These are phyloP conservation scores for Combretum micranthum DNA, from an alignment of 345 rosid species.

Conservation along the genomic window DNA sequence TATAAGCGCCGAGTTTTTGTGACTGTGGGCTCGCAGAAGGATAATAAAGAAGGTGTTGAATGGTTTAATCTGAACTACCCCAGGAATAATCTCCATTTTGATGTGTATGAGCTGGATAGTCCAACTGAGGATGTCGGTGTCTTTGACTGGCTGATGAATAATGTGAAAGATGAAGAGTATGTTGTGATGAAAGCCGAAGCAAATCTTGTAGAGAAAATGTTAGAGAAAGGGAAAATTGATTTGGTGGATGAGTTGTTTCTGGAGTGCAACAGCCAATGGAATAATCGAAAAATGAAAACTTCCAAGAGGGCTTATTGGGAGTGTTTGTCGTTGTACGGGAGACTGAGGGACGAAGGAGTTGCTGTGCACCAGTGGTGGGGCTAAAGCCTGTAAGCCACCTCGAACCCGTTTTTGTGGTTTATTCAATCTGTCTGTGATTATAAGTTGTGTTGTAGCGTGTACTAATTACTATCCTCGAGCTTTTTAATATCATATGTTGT, in stretches of 20 bases:
- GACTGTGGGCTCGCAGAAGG: constrained; percentile 15
- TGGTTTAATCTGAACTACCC: constrained; percentile 38
- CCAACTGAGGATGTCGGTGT: constrained; percentile 13
- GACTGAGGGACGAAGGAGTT: constrained; percentile 31
- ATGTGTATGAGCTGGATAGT: constrained; percentile 14
- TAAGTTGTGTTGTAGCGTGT: too few relatives aligned
- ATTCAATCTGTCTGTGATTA: too few relatives aligned
- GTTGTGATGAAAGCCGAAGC: constrained; percentile 46
- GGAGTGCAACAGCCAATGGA: constrained; percentile 33
- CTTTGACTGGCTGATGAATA: constrained; percentile 28
- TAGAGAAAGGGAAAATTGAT: constrained; percentile 10
- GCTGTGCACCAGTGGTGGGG: constrained; percentile 52
- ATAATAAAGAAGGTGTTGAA: constrained; percentile 7
- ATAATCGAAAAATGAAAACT: constrained; percentile 14
- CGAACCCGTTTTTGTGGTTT: too few relatives aligned
- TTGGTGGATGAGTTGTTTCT: constrained; percentile 40
- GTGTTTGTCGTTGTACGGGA: constrained; percentile 40
- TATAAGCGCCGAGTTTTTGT: constrained; percentile 25
- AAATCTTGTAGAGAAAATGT: constrained; percentile 30
- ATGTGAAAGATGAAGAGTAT: constrained; percentile 30
- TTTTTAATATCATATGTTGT: too few relatives aligned
- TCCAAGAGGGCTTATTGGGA: constrained; percentile 44
- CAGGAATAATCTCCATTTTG: constrained; percentile 22
- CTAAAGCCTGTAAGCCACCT: too few relatives aligned
- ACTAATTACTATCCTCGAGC: too few relatives aligned